Conservation (phyloP, 768 basidiomycete species). For the Lactarius psammicola region DNA sequence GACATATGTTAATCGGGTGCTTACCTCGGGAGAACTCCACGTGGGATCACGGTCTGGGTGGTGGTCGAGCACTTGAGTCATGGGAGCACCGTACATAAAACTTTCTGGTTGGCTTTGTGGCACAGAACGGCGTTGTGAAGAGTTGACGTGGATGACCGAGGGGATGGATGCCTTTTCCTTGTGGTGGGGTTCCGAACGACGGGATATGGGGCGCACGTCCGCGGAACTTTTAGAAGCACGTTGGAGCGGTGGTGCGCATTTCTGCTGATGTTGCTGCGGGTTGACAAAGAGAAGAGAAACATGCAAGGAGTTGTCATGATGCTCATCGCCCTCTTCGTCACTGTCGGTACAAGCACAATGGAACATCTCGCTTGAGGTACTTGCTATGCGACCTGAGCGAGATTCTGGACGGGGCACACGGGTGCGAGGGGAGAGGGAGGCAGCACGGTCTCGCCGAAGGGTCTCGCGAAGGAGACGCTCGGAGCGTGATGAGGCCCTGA, state of each 20-base stretch:
- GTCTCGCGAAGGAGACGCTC: conserved; percentile 57
- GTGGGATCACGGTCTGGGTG: conserved; percentile 28
- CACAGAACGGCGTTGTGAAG: conserved; percentile 52
- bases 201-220: conserved; percentile 22
- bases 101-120: conserved; percentile 53
- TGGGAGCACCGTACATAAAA: conserved; percentile 41
- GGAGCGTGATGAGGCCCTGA: conserved; percentile 49
- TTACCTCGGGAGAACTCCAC: conserved; percentile 27
- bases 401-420: conserved; percentile 25
- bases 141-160: conserved; percentile 23
- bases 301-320: conserved; percentile 34
- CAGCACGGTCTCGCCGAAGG: conserved; percentile 46
- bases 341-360: conserved; percentile 31
- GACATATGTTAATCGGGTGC: conserved; percentile 1
- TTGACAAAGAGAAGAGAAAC: conserved; percentile 33
- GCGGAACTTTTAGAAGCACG: conserved; percentile 28
- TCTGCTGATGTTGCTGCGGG: conserved; percentile 18
- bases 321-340: conserved; percentile 35
- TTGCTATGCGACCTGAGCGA: conserved; percentile 17
- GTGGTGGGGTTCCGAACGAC: conserved; percentile 23
- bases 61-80: conserved; percentile 27
- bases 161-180: conserved; percentile 30
- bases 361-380: conserved; percentile 25
- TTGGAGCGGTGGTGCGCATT: conserved; percentile 13
- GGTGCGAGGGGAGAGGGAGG: conserved; percentile 31